phyloP scores from a whole-genome alignment of 352 stramenopile species.

The Globisporangium alternatum region DNA sequence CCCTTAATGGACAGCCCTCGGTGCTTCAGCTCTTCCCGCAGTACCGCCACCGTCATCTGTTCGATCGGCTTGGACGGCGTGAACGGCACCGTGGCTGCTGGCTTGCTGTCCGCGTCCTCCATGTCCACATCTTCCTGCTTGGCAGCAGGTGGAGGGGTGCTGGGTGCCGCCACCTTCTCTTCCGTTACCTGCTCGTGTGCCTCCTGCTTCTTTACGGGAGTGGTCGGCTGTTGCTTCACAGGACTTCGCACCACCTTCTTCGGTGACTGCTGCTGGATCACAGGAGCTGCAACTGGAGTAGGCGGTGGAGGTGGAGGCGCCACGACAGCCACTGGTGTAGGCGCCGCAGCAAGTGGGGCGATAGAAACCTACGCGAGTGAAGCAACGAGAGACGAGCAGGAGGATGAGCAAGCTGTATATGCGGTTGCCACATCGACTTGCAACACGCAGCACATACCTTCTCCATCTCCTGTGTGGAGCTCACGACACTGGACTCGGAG shows the following conservation, averaged over 20 bases:
- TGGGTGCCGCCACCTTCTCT: conserved; percentile 11
- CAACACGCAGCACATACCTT: conserved; percentile 15
- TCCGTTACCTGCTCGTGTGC: conserved; percentile 18
- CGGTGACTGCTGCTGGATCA: conserved; percentile 2
- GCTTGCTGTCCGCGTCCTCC: conserved; percentile 25
- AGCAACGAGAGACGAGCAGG: too few species aligned
- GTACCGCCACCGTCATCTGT: conserved; percentile 68
- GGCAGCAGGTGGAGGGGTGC: conserved; percentile 6
- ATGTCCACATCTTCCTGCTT: conserved; percentile 47
- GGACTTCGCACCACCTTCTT: conserved; percentile 22
- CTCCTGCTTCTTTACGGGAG: conserved; percentile 7
- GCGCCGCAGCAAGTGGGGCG: conserved; percentile 11
- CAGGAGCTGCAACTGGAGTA: conserved; percentile 4
- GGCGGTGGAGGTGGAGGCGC: conserved; percentile 30
- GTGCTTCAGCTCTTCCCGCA: conserved; percentile 76
- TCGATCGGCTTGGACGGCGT: conserved; percentile 71
- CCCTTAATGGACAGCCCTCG: conserved; percentile 75
- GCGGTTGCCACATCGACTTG: too few species aligned
- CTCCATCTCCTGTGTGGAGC: conserved; percentile 42
- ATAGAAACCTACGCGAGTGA: conserved; percentile 22
- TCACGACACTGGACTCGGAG: conserved; percentile 25
- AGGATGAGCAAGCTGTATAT: too few species aligned
- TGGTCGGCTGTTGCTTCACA: conserved; percentile 3
- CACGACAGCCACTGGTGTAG: conserved; percentile 18
- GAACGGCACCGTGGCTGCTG: conserved; percentile 32